Evolutionary conservation across 208 protist species (phyloP), one percentile per base, ranked within the genome.

Genomic region (Trypanosoma mega): DNA sequence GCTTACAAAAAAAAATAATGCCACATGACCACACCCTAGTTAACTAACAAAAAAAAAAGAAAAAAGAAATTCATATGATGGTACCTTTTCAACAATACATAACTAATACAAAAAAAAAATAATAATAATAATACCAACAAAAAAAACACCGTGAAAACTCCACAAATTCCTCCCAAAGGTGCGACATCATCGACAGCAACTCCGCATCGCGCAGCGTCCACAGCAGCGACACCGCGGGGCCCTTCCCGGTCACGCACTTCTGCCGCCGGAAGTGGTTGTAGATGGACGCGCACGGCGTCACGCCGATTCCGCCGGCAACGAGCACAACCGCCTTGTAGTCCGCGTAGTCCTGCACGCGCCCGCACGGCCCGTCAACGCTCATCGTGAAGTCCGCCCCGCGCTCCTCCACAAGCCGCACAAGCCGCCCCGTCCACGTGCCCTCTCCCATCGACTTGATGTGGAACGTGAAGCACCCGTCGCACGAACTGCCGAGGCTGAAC

Each of bases 381-480:
- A 83, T 21, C 5, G 55, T 71, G 51, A 83, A 61, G 27, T 37
- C 46, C 16, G 45, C 53, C 23, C 68, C 63, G 23, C 39, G 21
- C 18, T 49, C 26, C 7, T 23, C 29, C 41, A 72, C 63, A 20
- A 76, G 46, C n/a, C 60, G 37, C 56, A 73, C 41, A 37, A 83
- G 68, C 29, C 49, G 57, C 11, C 62, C 65, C 20, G 72, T 85
- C 74, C 74, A 85, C 20, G 75, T 82, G 26, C 34, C 45, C 23
- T 68, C 60, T 16, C 79, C 79, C 75, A 85, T 80, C 6, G 64
- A 74, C 52, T 82, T 78, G 55, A 85, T 73, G 57, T 79, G 66
- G 41, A 85, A 24, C 52, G 48, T 61, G 18, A 59, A 58, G 27
- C 34, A 49, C 6, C 29, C 55, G 9, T 39, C 27, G 20, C 24